Base-by-base conservation (phyloP, 257 asterid genomes). In the Solanum lycopersicoides region DNA sequence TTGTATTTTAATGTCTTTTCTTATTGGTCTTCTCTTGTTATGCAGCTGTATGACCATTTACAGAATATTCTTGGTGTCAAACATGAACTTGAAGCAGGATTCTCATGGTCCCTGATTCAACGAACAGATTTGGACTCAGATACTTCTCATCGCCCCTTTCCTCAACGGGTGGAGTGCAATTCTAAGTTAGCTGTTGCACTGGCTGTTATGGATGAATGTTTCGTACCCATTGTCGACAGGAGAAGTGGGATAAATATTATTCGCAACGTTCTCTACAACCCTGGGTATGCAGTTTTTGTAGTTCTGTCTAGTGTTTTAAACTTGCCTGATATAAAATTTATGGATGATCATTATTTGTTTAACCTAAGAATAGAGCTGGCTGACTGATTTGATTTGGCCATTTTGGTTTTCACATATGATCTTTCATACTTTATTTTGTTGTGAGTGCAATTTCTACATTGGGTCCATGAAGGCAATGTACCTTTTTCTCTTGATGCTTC, bases 131-230 rank as follows among this genome's bases (percentile, higher is more conserved):
- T 92, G 42, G 92, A 90, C 83, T 92, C 94, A 84, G 98, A 96
- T 89, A 68, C 94, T 77, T 88, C 76, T 15, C 47, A 21, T 73
- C 11, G 12, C 35, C 60, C 60, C 12, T 72, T 66, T 86, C 83
- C 87, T 68, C 88, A 76, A 88, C 91, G 94, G 87, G 88, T 85
- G 63, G 90, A 86, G 75, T 68, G 88, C 72, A 88, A 96, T 91
- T 94, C 99, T 47, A 97, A 96, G 93, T 92, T 97, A 87, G 98
- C 98, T 87, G 98, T 97, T 87, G 96, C 99, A 14, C 88, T 92
- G 73, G 92, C 98, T 77, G 95, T 96, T n/a, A 93, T 97, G 96
- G 95, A 97, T 87, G 99, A 97, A 91, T 97, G 99, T 91, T 95
- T 97, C 89, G 87, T 95, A 92, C 99, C 99, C 84, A 93, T 95